Conservation (phyloP, 2,329 filamentous ascomycete genomes). For the Pseudogymnoascus sp. region DNA sequence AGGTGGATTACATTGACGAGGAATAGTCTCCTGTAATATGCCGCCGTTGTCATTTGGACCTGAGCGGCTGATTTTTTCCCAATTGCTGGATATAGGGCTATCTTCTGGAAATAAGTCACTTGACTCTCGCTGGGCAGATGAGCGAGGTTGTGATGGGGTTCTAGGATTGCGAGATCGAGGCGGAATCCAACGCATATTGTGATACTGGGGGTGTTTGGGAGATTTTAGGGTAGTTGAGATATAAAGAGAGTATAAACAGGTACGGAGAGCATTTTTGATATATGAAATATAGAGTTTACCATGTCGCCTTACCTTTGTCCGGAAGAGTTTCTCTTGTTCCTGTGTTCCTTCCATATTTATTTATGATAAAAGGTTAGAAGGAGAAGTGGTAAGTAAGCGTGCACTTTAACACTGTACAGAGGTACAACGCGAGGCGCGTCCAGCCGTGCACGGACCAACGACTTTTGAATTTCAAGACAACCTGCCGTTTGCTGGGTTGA, state of each 20-base stretch:
- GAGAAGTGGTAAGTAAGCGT: not conserved
- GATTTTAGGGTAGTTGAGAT: not conserved
- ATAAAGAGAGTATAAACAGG: not conserved
- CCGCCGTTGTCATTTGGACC: not conserved
- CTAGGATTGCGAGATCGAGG: not conserved
- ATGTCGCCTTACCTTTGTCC: not conserved
- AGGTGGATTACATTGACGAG: not conserved
- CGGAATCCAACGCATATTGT: not conserved
- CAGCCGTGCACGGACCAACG: not conserved
- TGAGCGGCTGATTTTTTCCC: not conserved
- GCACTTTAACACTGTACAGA: not conserved
- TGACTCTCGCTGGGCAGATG: not conserved
- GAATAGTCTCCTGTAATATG: slow-evolving; percentile 2
- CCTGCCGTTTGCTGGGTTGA: not conserved
- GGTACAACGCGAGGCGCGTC: not conserved
- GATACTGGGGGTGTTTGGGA: not conserved
- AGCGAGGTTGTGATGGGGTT: not conserved
- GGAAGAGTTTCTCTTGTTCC: not conserved
- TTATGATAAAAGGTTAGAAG: not conserved
- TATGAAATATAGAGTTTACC: not conserved
- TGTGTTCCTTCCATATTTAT: slow-evolving; percentile 5
- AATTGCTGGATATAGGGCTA: not conserved
- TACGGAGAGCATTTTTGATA: not conserved
- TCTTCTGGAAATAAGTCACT: not conserved
- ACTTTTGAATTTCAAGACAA: slow-evolving; percentile 1